Evolutionary conservation across 805 yeast genomes (phyloP).

Genomic region (Ogataea wickerhamii): DNA sequence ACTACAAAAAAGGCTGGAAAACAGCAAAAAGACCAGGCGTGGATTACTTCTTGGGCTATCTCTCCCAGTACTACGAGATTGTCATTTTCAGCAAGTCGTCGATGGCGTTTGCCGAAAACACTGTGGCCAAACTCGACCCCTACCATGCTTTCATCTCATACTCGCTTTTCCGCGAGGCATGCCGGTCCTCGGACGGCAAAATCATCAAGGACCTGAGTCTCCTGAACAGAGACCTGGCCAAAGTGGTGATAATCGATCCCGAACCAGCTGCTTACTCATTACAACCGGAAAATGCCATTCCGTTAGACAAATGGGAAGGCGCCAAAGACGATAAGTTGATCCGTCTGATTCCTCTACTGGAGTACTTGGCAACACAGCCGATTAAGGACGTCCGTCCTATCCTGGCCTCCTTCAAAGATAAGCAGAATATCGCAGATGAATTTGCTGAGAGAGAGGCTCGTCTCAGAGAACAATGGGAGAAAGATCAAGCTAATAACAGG

Average conservation of each 20-base stretch:
- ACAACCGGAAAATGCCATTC: conserved; percentile 94
- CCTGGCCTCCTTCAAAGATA: conserved; percentile 66
- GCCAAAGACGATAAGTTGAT: conserved; percentile 74
- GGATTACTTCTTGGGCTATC: conserved; percentile 91
- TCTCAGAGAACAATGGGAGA: conserved; percentile 68
- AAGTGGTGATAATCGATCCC: conserved; percentile 76
- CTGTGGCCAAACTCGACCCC: conserved; percentile 89
- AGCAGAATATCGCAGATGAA: conserved; percentile 67
- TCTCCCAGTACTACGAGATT: conserved; percentile 93
- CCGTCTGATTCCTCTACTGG: conserved; percentile 85
- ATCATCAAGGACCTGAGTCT: conserved; percentile 85
- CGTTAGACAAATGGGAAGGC: conserved; percentile 85
- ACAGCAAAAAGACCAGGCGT: conserved; percentile 98
- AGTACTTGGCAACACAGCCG: conserved; percentile 84
- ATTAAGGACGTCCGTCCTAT: conserved; percentile 88
- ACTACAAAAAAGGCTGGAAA: conserved; percentile 91
- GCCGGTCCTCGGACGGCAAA: conserved; percentile 84
- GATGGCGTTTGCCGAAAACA: conserved; percentile 78
- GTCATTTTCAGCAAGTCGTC: conserved; percentile 85
- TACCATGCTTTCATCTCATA: conserved; percentile 84
- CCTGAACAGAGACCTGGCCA: conserved; percentile 85
- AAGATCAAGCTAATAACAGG: conserved; percentile 40
- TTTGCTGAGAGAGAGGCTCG: conserved; percentile 72
- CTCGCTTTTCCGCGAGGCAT: conserved; percentile 86
- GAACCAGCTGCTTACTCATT: conserved; percentile 65